Percentiles rank a stretch among this genome's conserved stretches.
phyloP scores from a whole-genome alignment of 495 filamentous ascomycete genomes.

The Penicillium coffeae region DNA sequence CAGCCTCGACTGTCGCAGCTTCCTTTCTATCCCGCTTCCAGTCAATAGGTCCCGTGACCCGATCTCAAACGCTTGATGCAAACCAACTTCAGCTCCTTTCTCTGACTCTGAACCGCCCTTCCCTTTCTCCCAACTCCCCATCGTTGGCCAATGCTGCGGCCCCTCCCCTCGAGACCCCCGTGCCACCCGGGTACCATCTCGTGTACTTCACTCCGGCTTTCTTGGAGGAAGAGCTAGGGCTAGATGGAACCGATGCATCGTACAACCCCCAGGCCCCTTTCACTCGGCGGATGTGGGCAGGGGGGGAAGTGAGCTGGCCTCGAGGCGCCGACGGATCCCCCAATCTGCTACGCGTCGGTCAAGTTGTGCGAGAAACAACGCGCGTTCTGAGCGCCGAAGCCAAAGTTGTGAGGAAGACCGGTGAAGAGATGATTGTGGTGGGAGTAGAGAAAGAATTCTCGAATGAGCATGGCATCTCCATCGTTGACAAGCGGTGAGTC shows the following conservation, averaged over 20 bases:
- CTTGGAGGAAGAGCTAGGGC: slow-evolving; percentile 49
- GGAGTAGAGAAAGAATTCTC: slow-evolving; percentile 58
- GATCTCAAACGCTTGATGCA: slow-evolving; percentile 50
- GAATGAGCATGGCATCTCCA: slow-evolving; percentile 45
- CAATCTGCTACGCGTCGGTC: slow-evolving; percentile 48
- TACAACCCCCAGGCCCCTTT: slow-evolving; percentile 65
- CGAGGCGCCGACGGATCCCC: slow-evolving; percentile 27
- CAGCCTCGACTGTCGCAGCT: slow-evolving; percentile 32
- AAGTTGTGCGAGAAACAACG: slow-evolving; percentile 55
- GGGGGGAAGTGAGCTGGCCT: slow-evolving; percentile 57
- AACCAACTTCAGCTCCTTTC: slow-evolving; percentile 56
- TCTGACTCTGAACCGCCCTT: slow-evolving; percentile 49
- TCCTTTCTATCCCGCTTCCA: slow-evolving; percentile 43
- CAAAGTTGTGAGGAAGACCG: slow-evolving; percentile 50
- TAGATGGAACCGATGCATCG: slow-evolving; percentile 68
- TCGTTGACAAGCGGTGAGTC: slow-evolving; percentile 51
- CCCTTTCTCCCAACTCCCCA: slow-evolving; percentile 28
- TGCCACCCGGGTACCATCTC: slow-evolving; percentile 68
- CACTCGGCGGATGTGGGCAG: slow-evolving; percentile 75
- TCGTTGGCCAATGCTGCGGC: slow-evolving; percentile 28
- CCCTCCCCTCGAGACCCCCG: slow-evolving; percentile 30
- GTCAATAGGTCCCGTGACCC: slow-evolving; percentile 38
- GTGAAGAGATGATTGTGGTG: slow-evolving; percentile 63
- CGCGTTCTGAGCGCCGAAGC: slow-evolving; percentile 46
- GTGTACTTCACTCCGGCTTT: slow-evolving; percentile 66